Evolutionary conservation across 2,329 filamentous ascomycete genomes (phyloP), one percentile per base, ranked within the genome.

Genomic region (Ophiostoma sp.): DNA sequence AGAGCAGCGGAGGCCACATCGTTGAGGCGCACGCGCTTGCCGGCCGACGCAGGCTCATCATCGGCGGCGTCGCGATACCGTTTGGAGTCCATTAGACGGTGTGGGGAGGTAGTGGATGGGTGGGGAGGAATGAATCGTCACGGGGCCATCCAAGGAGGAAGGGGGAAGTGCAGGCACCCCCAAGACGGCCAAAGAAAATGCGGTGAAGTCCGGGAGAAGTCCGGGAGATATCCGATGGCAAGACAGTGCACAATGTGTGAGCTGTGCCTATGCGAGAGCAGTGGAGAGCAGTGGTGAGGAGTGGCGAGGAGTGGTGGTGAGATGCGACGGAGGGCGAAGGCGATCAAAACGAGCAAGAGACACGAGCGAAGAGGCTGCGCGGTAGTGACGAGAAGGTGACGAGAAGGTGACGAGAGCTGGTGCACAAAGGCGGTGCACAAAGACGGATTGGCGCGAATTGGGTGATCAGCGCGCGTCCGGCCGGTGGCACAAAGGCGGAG

Each of bases 61-160:
- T 71, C 63, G 63, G 12, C 69, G 12, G 27, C 47, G 70, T 70
- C 69, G 52, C 68, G 68, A 47, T 66, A 41, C 52, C 70, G 45
- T 66, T 71, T 71, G 27, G 27, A 27, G 64, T 72, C 71, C 71
- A 71, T 72, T 63, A 62, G 47, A 42, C 42, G 16, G 67, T 16
- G 36, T 5, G 12, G 12, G 58, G 18, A 6, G 45, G n/a, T 44
- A 52, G 44, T 27, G 38, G 44, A 14, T n/a, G 38, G 14, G 38
- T 3, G 38, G 16, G 55, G 27, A 7, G 40, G 16, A 12, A 8
- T 11, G 38, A 41, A n/a, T 41, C 14, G 38, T 41, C 38, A 63
- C 12, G 14, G 14, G 58, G 58, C 58, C 58, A 63, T 63, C 14
- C 38, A 63, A 42, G 58, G 38, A 14, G 58, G 6, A 42, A 16